These are phyloP conservation scores for Amesomyces nigricolor DNA, from an alignment of 2,329 filamentous ascomycete species.

Conservation along the genomic window DNA sequence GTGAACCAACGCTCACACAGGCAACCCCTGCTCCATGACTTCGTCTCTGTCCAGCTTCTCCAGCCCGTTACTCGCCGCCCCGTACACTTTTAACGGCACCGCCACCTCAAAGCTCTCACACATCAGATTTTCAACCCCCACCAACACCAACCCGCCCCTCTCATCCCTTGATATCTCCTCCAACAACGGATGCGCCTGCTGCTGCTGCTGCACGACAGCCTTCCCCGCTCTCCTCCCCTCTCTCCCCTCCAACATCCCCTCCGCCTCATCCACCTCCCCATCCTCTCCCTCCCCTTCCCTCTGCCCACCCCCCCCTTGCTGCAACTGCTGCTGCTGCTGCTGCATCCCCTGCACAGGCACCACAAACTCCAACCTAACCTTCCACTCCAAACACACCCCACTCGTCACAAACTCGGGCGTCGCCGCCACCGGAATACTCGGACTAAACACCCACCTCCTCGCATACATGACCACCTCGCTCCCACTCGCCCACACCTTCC, in stretches of 20 bases:
- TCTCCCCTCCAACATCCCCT: constrained; percentile 18
- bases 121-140: constrained; percentile 69
- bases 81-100: constrained; percentile 78
- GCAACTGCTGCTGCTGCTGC: constrained; percentile 18
- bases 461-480: constrained; percentile 82
- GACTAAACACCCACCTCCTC: constrained; percentile 70
- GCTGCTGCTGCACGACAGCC: background rate
- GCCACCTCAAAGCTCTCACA: constrained; percentile 89
- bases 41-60: constrained; percentile 53
- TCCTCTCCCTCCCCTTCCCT: constrained; percentile 15
- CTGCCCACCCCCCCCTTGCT: constrained; percentile 28
- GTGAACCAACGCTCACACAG: constrained; percentile 18
- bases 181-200: constrained; percentile 50
- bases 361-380: constrained; percentile 85
- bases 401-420: constrained; percentile 91
- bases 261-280: background rate
- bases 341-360: constrained; percentile 54
- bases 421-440: constrained; percentile 74
- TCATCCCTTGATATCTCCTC: constrained; percentile 78
- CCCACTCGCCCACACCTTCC: constrained; percentile 69
- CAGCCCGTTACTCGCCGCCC: constrained; percentile 52
- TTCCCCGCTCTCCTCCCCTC: constrained; percentile 24
- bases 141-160: constrained; percentile 64
- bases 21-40: constrained; percentile 35
- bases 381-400: constrained; percentile 83